A percentile compares a stretch with the other conserved stretches of the same genome.
phyloP scores from a whole-genome alignment of 1,284 basidiomycete species.

The Erythrobasidium hasegawianum region DNA sequence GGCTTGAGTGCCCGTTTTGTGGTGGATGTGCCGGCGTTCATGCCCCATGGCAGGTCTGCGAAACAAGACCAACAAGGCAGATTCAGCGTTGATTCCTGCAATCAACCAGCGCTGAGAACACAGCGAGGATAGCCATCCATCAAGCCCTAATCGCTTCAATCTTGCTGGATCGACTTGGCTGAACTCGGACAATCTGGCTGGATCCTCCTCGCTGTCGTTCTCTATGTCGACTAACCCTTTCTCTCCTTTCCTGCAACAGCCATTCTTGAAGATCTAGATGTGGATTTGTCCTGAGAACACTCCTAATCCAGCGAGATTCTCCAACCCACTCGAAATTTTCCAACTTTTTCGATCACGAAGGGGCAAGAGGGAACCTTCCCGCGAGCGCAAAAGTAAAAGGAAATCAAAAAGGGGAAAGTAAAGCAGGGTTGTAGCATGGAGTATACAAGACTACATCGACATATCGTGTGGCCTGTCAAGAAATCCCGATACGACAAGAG shows the following conservation, averaged over 20 bases:
- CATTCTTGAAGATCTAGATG: constrained; percentile 3
- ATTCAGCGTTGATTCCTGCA: neutral
- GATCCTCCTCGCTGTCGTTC: neutral
- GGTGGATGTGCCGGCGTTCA: constrained; percentile 90
- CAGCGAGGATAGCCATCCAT: neutral
- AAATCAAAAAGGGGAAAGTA: too few species aligned
- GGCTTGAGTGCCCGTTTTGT: constrained; percentile 73
- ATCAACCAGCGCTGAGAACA: neutral
- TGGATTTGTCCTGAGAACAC: too few species aligned
- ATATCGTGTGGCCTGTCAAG: too few species aligned
- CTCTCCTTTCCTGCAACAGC: constrained; percentile 16
- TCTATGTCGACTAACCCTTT: constrained; percentile 12
- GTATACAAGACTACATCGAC: too few species aligned
- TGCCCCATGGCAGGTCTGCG: constrained; percentile 83
- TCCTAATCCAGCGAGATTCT: too few species aligned
- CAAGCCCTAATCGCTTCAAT: neutral
- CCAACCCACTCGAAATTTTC: neutral
- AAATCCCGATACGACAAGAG: too few species aligned
- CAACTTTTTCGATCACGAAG: neutral
- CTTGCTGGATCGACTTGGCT: neutral
- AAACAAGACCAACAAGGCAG: neutral
- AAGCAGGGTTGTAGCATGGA: too few species aligned
- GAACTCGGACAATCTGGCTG: neutral
- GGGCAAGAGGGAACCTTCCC: too few species aligned
- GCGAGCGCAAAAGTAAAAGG: too few species aligned